Conservation (phyloP, 2,329 filamentous ascomycete species). For the Fusarium haematococcum region DNA sequence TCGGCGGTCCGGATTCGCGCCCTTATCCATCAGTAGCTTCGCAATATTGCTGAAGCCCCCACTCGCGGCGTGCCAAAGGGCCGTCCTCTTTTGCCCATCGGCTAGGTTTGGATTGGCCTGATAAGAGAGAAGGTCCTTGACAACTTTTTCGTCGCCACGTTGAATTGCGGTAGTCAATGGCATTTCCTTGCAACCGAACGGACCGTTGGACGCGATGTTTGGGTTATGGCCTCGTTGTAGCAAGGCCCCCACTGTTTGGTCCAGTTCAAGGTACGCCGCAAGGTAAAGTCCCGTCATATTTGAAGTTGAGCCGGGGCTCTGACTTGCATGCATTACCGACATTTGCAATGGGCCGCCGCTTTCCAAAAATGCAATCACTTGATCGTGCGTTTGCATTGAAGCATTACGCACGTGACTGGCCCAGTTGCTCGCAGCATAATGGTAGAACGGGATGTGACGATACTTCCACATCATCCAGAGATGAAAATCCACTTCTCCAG, state of each 20-base stretch:
- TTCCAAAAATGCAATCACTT: neutral
- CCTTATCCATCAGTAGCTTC: neutral
- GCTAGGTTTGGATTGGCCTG: conserved; percentile 1
- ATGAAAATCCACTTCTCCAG: too few relatives aligned
- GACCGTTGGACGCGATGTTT: neutral
- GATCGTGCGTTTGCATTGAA: neutral
- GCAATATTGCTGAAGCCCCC: conserved; percentile 10
- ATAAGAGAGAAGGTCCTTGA: neutral
- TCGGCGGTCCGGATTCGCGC: neutral
- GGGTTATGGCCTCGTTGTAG: neutral
- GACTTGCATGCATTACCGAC: neutral
- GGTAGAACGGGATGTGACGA: conserved; percentile 33
- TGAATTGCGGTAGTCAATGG: neutral
- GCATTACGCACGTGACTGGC: conserved; percentile 46
- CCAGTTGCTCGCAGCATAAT: conserved; percentile 51
- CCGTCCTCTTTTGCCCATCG: conserved; percentile 16
- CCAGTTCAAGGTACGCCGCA: conserved; percentile 39
- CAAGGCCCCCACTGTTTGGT: neutral
- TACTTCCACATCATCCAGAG: too few relatives aligned
- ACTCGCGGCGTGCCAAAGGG: conserved; percentile 23
- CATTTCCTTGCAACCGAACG: too few relatives aligned
- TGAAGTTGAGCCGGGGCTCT: neutral
- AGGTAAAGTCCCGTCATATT: conserved; percentile 38
- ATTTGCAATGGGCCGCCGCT: neutral
- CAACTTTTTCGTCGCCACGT: neutral